Evolutionary conservation across 257 asterid species (phyloP).

Genomic region (Lithospermum erythrorhizon): DNA sequence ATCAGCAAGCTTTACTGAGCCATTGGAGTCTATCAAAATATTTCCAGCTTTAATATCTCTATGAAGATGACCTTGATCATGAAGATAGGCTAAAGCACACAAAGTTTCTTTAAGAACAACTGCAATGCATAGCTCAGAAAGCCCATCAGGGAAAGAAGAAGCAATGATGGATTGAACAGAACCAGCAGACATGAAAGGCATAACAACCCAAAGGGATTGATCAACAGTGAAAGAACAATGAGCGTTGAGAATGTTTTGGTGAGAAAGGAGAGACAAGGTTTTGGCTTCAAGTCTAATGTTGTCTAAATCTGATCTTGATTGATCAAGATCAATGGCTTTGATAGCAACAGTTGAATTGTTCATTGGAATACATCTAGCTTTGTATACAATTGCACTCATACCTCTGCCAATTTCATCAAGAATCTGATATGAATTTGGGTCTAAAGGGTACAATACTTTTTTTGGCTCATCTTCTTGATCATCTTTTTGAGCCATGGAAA

Average conservation of each 20-base stretch:
- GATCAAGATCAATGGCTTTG: constrained; percentile 73
- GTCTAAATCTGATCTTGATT: constrained; percentile 44
- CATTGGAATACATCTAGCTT: constrained; percentile 55
- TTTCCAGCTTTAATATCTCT: constrained; percentile 72
- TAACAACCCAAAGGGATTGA: constrained; percentile 68
- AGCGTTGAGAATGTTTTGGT: constrained; percentile 73
- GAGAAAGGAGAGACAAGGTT: constrained; percentile 56
- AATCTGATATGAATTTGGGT: constrained; percentile 26
- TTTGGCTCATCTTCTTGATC: constrained; percentile 15
- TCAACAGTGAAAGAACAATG: constrained; percentile 72
- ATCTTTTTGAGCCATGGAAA: constrained; percentile 12
- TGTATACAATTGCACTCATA: constrained; percentile 59
- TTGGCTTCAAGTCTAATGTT: constrained; percentile 62
- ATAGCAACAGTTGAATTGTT: constrained; percentile 53
- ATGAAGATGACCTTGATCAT: constrained; percentile 73
- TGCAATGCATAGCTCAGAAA: constrained; percentile 61
- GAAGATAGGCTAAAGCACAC: constrained; percentile 52
- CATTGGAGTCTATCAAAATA: constrained; percentile 55
- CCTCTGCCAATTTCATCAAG: constrained; percentile 64
- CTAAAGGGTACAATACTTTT: constrained; percentile 32
- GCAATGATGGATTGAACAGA: constrained; percentile 68
- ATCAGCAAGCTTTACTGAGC: constrained; percentile 62
- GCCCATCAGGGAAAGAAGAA: constrained; percentile 55
- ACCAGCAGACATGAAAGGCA: constrained; percentile 88
- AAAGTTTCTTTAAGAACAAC: constrained; percentile 50